These are phyloP conservation scores for Leishmania gerbilli DNA, from an alignment of 208 protist genomes.

Conservation along the genomic window DNA sequence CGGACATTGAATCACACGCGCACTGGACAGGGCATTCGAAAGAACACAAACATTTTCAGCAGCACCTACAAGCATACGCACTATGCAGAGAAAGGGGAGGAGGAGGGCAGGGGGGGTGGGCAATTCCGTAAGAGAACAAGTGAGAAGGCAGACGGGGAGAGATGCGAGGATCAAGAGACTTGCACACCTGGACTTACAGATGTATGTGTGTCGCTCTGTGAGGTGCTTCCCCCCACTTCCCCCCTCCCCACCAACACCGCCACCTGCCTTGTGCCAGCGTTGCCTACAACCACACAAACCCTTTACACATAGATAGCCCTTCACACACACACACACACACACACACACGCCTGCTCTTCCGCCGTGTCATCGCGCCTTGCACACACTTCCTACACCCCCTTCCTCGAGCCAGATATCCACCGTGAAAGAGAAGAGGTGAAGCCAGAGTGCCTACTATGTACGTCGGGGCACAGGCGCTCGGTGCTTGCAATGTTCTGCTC, in stretches of 20 bases:
- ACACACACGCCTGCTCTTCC: not conserved
- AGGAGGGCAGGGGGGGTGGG: not conserved
- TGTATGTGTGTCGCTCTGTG: too few species aligned
- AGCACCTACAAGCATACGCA: not conserved
- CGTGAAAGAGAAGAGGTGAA: not conserved
- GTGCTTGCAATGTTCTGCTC: not conserved
- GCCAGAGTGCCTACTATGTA: not conserved
- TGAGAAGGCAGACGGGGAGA: not conserved
- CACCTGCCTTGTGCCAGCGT: not conserved
- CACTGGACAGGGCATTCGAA: slow-evolving; percentile 2
- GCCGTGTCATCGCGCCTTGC: not conserved
- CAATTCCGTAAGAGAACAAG: not conserved
- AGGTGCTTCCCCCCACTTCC: too few species aligned
- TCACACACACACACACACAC: not conserved
- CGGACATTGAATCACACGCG: not conserved
- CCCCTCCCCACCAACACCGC: not conserved
- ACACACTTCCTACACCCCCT: not conserved
- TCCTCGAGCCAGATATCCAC: not conserved
- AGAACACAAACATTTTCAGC: not conserved
- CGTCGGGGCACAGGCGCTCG: not conserved
- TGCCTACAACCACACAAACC: not conserved
- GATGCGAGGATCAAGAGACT: slow-evolving; percentile 3
- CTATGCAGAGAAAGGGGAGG: not conserved
- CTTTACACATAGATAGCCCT: not conserved
- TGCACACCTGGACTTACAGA: not conserved